Base-by-base conservation (phyloP, 495 filamentous ascomycete genomes). In the Aspergillus campestris region DNA sequence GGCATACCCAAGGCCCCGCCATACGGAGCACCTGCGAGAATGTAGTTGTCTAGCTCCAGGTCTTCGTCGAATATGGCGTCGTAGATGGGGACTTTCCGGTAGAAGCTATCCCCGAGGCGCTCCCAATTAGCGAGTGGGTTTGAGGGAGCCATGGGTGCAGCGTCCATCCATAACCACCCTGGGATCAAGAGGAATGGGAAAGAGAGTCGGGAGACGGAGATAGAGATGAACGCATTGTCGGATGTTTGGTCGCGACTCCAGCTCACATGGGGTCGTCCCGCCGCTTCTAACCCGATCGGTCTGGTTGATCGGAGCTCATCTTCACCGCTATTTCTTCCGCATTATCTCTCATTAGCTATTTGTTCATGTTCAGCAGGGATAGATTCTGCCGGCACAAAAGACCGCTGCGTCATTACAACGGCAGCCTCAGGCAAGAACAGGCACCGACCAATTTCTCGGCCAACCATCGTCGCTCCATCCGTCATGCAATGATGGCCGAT, bases 41-140 rank as follows among this genome's bases (percentile, higher is more conserved):
- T 74, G 72, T 94, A 95, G 70, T 94, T 91, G 64, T 95, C 91
- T 58, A 98, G 75, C 69, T 98, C 90, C 44, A 95, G 73, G 55
- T 95, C 88, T 49, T 85, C 80, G 59, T 90, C 85, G 66, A 96
- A 97, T 53, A 98, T 75, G 49, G 80, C 84, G 46, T 88, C 89
- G 72, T 97, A 98, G 31, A 95, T 75, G 63, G 88, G 83, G 27
- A 86, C 81, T 67, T 92, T 96, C 60, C 91, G 84, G 71, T 96
- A 98, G 67, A 92, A 98, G 50, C 77, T 81, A 54, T 92, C 86
- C 42, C 87, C 92, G 41, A 97, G 77, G 59, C 78, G 82, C 71
- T 94, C 89, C 92, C 92, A 98, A 58, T 88, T 86, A 52, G 89
- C 82, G 35, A 88, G 90, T 43, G 92, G 88, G 67, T 72, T 75